phyloP scores from a whole-genome alignment of 192 early-diverging fungal genomes.

The Umbelopsis isabellina region DNA sequence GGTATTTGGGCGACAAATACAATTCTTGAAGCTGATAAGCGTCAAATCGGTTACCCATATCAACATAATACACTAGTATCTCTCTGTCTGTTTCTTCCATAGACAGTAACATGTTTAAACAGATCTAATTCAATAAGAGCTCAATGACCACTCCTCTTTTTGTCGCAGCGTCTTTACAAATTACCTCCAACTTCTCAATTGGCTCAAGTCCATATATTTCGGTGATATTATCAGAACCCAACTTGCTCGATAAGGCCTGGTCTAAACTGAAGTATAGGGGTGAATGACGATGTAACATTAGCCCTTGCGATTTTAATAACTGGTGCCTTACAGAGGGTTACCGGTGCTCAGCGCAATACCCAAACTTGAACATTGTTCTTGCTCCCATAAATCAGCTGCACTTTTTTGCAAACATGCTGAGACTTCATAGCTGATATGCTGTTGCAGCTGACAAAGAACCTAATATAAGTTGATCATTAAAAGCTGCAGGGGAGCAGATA shows the following conservation, averaged over 20 bases:
- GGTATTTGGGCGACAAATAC: conserved; percentile 1
- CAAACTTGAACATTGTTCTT: background rate
- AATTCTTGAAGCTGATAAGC: background rate
- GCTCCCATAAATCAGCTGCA: background rate
- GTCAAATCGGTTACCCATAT: background rate
- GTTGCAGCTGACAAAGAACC: background rate
- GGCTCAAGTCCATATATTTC: background rate
- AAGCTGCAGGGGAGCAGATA: background rate
- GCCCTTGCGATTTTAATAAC: too few species aligned
- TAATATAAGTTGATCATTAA: background rate
- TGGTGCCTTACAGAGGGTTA: background rate
- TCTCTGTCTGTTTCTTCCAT: background rate
- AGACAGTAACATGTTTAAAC: background rate
- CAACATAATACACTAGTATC: background rate
- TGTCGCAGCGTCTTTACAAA: background rate
- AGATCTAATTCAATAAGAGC: background rate
- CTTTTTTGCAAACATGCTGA: background rate
- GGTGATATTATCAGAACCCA: background rate
- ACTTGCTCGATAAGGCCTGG: background rate
- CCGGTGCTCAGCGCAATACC: background rate
- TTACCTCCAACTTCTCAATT: background rate
- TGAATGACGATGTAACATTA: too few species aligned
- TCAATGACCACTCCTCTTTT: background rate
- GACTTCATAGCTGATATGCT: background rate
- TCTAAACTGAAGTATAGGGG: too few species aligned